Evolutionary conservation across 768 basidiomycete genomes (phyloP), one percentile per base, ranked within the genome.

Genomic region (Serendipita sp.): DNA sequence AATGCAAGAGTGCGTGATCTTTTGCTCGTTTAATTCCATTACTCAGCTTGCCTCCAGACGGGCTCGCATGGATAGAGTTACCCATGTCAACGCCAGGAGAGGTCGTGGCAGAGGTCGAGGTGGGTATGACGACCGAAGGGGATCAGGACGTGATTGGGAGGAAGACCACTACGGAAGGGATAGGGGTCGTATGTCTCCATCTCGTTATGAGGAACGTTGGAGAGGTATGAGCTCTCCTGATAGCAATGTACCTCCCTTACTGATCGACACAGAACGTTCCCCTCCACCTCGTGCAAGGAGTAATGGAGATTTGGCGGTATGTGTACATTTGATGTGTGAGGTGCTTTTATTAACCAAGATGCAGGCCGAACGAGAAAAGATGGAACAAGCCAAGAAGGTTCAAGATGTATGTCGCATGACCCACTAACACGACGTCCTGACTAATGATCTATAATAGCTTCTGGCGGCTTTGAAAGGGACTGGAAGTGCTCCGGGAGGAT

Each of bases 301-400:
- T 37, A 38, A 32, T 1, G 37, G 56, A 66, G 66, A 45, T 66
- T 60, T 30, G 41, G 60, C 32, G 8, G 53, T 30, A 41, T n/a
- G 28, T 37, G 3, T 47, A 15, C 58, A 35, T 32, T 34, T 3
- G 38, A 53, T 16, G 3, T 41, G 28, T 47, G 15, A 34, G 18
- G 28, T 34, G 41, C 53, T 30, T 28, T 56, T 53, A 11, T 30
- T n/a, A 44, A 35, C 54, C 60, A 46, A 45, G 44, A 3, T 18
- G 11, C 45, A 46, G 34, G 30, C 75, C 79, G 45, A 73, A 76
- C 10, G 89, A 92, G 89, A 92, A 60, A 86, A 91, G 11, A 77
- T 94, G 18, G 92, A 94, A 70, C 88, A 92, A 78, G 90, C 91
- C 5, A 82, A 85, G 64, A 87, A 82, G 73, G 89, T 93, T 7